Evolutionary conservation across 75 land plant genomes (phyloP), one percentile per base, ranked within the genome.

Genomic region (Ceratopteris richardii): DNA sequence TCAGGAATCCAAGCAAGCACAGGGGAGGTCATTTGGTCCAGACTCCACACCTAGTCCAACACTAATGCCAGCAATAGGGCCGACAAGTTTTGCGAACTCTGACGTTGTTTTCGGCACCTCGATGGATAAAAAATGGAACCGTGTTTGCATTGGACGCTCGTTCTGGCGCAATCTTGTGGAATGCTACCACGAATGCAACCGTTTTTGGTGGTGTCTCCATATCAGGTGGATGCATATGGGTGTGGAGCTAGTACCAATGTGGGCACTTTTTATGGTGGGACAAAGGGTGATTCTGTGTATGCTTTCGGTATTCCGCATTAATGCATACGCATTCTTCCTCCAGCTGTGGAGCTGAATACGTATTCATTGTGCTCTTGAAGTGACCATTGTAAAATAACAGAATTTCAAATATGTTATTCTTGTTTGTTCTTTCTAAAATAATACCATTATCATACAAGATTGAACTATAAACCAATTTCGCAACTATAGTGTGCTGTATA

Each of bases 1-100:
- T 78, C 75, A 11, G 78, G 67, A 10, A n/a, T 74, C 67, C 51
- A 74, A 54, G 70, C 78, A 24, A 30, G 54, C 18, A 70, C 71
- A 31, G 71, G 71, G 33, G 37, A 3, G 9, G 37, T 33, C 37
- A 4, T 33, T 4, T 33, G 37, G 37, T 33, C 37, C 7, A 68
- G 67, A 9, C 67, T 33, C 37, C 7, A 68, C 71, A 9, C 67
- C 76, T 2, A 50, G 54, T 26, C 81, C 81, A 12, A 56, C 54
- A 55, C 69, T 64, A 17, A 58, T 19, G 7, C 53, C 63, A n/a
- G 61, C 69, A 7, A 23, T 39, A 17, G 77, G 60, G 11, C 70
- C 70, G 0, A 66, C 73, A 0, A 66, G 66, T 5, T 17, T 74
- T 18, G 64, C 65, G 9, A 74, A 79, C 55, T 33, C 37, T 9